Conservation (phyloP, 805 yeast genomes). For the Soucietia sequanensis region DNA sequence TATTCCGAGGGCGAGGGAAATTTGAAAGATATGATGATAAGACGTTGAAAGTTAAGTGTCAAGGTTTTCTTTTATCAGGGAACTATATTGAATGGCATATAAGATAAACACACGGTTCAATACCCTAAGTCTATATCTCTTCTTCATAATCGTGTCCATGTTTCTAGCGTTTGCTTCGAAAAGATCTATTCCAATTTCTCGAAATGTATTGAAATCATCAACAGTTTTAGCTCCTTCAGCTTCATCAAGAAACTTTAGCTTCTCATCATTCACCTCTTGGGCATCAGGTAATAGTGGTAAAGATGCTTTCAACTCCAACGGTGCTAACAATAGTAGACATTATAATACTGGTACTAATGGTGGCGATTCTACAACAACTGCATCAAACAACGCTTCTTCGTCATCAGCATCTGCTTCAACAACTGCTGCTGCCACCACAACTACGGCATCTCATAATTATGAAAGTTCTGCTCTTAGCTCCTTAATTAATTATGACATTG, state of each 20-base stretch:
- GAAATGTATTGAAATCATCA: background rate
- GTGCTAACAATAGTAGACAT: too few relatives aligned
- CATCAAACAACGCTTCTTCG: conserved; percentile 6
- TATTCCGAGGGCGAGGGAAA: too few relatives aligned
- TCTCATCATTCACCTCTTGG: too few relatives aligned
- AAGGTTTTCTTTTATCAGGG: too few relatives aligned
- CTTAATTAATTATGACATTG: conserved; percentile 47
- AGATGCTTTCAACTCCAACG: conserved; percentile 1
- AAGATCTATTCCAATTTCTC: conserved; percentile 9
- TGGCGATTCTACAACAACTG: background rate
- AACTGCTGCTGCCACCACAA: conserved; percentile 15
- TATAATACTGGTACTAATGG: background rate
- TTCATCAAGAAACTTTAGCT: too few relatives aligned
- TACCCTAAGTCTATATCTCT: too few relatives aligned
- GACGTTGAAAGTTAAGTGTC: too few relatives aligned
- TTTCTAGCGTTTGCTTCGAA: conserved; percentile 16
- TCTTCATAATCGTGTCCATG: conserved; percentile 17
- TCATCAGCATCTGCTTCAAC: conserved; percentile 18
- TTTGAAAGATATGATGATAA: too few relatives aligned
- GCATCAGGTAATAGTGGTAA: conserved; percentile 10
- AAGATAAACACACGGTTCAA: too few relatives aligned
- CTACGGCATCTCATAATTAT: conserved; percentile 10
- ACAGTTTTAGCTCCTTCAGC: conserved; percentile 8
- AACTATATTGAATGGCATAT: too few relatives aligned
- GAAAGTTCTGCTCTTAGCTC: conserved; percentile 14